Evolutionary conservation across 805 yeast genomes (phyloP).

Genomic region (Yamadazyma tumulicola): DNA sequence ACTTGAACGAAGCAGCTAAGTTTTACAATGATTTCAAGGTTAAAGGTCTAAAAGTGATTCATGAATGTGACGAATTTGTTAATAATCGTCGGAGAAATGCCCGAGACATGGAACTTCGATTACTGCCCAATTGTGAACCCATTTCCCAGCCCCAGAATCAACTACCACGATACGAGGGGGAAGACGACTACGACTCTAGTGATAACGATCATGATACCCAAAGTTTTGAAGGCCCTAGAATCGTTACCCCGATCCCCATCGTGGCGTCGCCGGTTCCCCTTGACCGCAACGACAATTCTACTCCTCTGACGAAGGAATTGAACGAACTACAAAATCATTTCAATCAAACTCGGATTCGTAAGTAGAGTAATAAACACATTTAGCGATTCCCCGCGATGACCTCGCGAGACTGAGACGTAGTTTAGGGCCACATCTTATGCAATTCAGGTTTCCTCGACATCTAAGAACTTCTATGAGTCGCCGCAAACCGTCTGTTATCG

Average conservation of each 20-base stretch:
- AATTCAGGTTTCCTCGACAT: no score
- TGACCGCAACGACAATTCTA: conserved; percentile 3
- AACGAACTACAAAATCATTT: conserved; percentile 11
- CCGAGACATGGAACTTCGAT: conserved; percentile 41
- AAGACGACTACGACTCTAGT: conserved; percentile 1
- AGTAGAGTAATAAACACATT: background rate
- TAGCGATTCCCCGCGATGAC: no score
- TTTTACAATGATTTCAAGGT: conserved; percentile 64
- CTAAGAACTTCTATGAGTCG: conserved; percentile 20
- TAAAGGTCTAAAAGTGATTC: conserved; percentile 42
- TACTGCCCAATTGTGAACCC: conserved; percentile 7
- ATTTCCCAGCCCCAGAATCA: conserved; percentile 5
- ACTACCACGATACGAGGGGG: background rate
- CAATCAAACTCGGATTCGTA: conserved; percentile 6
- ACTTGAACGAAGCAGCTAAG: conserved; percentile 62
- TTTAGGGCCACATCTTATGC: no score
- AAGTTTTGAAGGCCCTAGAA: conserved; percentile 1
- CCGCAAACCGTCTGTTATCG: conserved; percentile 43
- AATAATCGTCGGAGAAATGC: conserved; percentile 50
- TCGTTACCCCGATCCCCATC: conserved; percentile 12
- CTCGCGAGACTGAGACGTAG: no score
- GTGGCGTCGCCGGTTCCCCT: conserved; percentile 9
- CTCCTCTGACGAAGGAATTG: conserved; percentile 11
- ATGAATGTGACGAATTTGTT: conserved; percentile 52
- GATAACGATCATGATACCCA: conserved; percentile 1